Base-by-base conservation (phyloP, 176 grass and related monocot species). In the Saccharum spontaneum region DNA sequence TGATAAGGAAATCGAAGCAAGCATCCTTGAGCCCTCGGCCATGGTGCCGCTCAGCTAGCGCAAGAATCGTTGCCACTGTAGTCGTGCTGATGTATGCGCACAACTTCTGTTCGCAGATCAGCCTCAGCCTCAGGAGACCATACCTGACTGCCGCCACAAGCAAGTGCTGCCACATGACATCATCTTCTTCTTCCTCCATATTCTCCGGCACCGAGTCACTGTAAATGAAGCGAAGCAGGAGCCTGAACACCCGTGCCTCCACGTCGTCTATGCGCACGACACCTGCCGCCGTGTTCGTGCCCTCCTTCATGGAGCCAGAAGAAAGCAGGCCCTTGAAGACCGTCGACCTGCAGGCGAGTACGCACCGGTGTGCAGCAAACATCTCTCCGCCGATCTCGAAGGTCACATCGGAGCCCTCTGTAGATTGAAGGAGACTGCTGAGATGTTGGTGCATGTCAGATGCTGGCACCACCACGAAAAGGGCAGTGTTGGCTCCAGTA, bases 261-360 rank as follows among this genome's bases (percentile, higher is more conserved):
- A 85, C 85, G 67, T 89, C 77, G 6, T 85, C 65, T 41, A 92
- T 88, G 40, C 49, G 52, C 23, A 86, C 69, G 65, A 46, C 39
- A 15, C 66, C 45, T 1, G 31, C 17, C 20, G 71, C 1, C 28
- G 28, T 64, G 66, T 16, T 62, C 5, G 38, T 50, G 13, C 45
- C 60, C 13, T 82, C 82, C 2, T 83, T 65, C 77, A 82, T 82
- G 33, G 26, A 43, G n/a, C 86, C 82, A 10, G 74, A 38, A 43
- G 59, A 61, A 23, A 91, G 70, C 22, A 81, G 16, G 0, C 49
- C 89, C 89, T 55, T 85, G 48, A 88, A 92, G 30, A 92, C 82
- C 0, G 72, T 73, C 3, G 90, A 92, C 44, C 90, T 49, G 18
- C 78, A 83, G 9, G 90, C 78, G 3, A 92, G 77, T n/a, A 91